These are phyloP conservation scores for Aurantiochytrium sp. DNA, from an alignment of 108 stramenopile genomes.

Conservation along the genomic window DNA sequence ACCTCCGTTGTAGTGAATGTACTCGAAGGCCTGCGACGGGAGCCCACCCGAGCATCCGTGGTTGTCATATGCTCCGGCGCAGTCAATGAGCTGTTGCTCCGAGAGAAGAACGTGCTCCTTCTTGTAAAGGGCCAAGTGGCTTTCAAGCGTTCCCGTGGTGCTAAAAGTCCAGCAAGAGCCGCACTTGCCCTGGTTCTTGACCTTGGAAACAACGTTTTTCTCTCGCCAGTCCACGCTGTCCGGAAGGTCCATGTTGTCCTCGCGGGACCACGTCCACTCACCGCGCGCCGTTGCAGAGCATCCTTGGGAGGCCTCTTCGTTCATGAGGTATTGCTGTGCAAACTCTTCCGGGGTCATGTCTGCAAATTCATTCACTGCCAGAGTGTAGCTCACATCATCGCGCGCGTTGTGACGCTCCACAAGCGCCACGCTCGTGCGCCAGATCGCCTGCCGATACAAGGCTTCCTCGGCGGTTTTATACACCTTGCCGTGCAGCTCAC, in stretches of 20 bases:
- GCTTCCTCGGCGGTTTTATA: neutral
- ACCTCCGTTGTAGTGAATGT: slow-evolving; percentile 53
- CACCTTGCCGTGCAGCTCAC: neutral
- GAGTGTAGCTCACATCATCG: neutral
- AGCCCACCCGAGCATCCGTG: slow-evolving; percentile 58
- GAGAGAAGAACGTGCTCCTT: slow-evolving; percentile 44
- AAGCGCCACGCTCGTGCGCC: neutral
- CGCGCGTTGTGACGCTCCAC: slow-evolving; percentile 15
- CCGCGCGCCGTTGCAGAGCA: neutral
- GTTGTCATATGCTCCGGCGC: slow-evolving; percentile 33
- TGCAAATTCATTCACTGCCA: slow-evolving; percentile 24
- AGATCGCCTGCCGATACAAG: neutral
- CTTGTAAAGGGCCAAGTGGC: slow-evolving; percentile 53
- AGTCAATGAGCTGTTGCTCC: slow-evolving; percentile 51
- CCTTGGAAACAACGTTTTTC: slow-evolving; percentile 29
- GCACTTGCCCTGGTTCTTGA: slow-evolving; percentile 67
- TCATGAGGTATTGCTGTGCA: neutral
- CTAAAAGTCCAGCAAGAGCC: slow-evolving; percentile 95
- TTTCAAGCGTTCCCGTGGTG: slow-evolving; percentile 84
- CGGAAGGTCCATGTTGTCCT: neutral
- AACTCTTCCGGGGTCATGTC: slow-evolving; percentile 22
- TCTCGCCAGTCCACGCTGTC: slow-evolving; percentile 7
- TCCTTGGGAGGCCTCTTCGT: neutral
- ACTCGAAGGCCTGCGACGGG: slow-evolving; percentile 56
- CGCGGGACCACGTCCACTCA: neutral